phyloP scores from a whole-genome alignment of 2,329 filamentous ascomycete species.

The Fusarium sp. region DNA sequence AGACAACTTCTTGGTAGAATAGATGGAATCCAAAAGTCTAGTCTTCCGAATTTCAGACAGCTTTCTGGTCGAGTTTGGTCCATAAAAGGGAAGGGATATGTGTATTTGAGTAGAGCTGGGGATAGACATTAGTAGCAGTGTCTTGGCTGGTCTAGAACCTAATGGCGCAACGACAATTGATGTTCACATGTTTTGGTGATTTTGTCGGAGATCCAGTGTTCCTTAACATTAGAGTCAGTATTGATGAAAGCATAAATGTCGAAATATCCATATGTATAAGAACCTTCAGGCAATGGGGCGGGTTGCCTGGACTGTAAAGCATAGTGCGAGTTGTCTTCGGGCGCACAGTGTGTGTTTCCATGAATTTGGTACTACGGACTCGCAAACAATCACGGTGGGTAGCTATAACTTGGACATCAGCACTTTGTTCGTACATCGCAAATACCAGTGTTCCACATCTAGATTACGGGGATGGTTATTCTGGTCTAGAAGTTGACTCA shows the following conservation, averaged over 20 bases:
- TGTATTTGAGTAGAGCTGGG: conserved; percentile 33
- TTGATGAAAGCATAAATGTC: neutral
- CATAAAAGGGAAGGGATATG: conserved; percentile 42
- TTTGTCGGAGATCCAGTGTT: neutral
- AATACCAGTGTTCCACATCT: neutral
- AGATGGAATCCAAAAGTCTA: conserved; percentile 49
- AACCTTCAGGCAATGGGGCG: neutral
- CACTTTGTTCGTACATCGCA: neutral
- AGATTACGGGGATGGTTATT: conserved; percentile 3
- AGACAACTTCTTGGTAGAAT: conserved; percentile 82
- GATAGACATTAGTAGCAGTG: conserved; percentile 42
- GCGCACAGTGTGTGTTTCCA: conserved; percentile 10
- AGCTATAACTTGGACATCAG: conserved; percentile 25
- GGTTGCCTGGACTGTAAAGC: neutral
- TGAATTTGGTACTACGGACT: neutral
- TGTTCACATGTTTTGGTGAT: conserved; percentile 30
- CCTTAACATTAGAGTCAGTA: neutral
- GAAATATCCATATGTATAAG: neutral
- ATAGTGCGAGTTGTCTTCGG: neutral
- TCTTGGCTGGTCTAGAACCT: conserved; percentile 44
- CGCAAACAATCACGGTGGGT: neutral
- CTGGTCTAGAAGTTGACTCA: neutral
- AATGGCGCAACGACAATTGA: conserved; percentile 48
- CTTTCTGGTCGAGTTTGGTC: conserved; percentile 28
- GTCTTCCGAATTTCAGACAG: conserved; percentile 33